Evolutionary conservation across 257 asterid genomes (phyloP), one percentile per base, ranked within the genome.

Genomic region (Nicotiana knightiana): DNA sequence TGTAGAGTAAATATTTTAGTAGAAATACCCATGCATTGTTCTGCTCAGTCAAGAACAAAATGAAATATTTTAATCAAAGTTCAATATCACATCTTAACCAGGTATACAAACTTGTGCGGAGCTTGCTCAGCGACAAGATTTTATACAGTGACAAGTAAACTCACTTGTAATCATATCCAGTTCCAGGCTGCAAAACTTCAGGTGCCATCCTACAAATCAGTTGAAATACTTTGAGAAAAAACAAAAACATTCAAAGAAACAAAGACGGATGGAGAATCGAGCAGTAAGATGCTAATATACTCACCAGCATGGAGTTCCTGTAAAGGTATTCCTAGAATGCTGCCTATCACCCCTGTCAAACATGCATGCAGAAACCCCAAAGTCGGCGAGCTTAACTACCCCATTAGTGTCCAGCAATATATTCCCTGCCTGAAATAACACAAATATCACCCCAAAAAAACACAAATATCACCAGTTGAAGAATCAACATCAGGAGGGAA

Each of bases 221-320:
- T 61, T 37, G 54, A 73, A 80, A 86, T 68, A 81, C 21, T 82
- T 79, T 53, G 48, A 77, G 82, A 83, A 54, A 62, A 43, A 64
- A 55, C 66, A 28, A 67, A 26, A 5, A 51, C 53, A 73, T 26
- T 6, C 63, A 73, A 18, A 35, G 28, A 76, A 61, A 70, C 73
- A 51, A 57, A 77, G n/a, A 80, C n/a, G 32, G 81, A 32, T n/a
- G 33, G 80, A 61, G 62, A 51, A 51, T 53, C 43, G 7, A 68
- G 64, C 26, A 64, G 55, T 80, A 54, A 51, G 77, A 54, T 48
- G 83, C 66, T 68, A 81, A 7, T 73, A 62, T 33, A n/a, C 81
- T 30, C 86, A 96, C 99, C 99, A 96, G 95, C 98, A 96, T 66
- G 99, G 99, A 88, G 99, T 96, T 87, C 99, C 99, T 37, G 95